Percentiles rank a stretch among this genome's conserved stretches.
Evolutionary conservation across 352 stramenopile species (phyloP).

Genomic region (Aphanomyces cochlioides): DNA sequence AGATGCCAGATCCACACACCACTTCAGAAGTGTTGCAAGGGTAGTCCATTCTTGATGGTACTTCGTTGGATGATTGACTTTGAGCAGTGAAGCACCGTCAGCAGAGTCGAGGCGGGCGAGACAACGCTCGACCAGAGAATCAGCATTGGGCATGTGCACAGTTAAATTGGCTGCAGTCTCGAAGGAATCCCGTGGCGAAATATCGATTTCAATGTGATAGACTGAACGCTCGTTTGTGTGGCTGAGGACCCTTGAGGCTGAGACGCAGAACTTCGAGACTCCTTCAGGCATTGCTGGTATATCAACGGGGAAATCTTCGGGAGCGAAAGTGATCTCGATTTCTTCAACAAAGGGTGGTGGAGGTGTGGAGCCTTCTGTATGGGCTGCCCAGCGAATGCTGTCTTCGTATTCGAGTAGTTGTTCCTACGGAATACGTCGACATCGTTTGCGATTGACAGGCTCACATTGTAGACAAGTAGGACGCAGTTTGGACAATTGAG

Average conservation of each 20-base stretch:
- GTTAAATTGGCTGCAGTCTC: slow-evolving; percentile 72
- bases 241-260: too few relatives aligned
- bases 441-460: background rate
- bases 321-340: background rate
- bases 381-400: slow-evolving; percentile 13
- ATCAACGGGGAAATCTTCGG: background rate
- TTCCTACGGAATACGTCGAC: slow-evolving; percentile 42
- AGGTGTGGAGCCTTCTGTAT: background rate
- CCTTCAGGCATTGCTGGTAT: background rate
- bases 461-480: slow-evolving; percentile 77
- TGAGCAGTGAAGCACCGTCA: background rate
- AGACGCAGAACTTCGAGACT: background rate
- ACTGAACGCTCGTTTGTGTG: background rate
- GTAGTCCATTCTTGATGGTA: slow-evolving; percentile 15
- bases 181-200: background rate
- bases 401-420: slow-evolving; percentile 79
- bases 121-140: slow-evolving; percentile 42
- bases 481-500: slow-evolving; percentile 84
- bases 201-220: slow-evolving; percentile 18
- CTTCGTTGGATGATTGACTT: slow-evolving; percentile 7
- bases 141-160: slow-evolving; percentile 70
- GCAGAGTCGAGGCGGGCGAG: background rate
- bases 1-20: slow-evolving; percentile 70
- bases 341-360: background rate
- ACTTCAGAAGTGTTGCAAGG: slow-evolving; percentile 40